These are phyloP conservation scores for Fusarium brevicatenulatum DNA, from an alignment of 2,329 filamentous ascomycete species.

Conservation along the genomic window DNA sequence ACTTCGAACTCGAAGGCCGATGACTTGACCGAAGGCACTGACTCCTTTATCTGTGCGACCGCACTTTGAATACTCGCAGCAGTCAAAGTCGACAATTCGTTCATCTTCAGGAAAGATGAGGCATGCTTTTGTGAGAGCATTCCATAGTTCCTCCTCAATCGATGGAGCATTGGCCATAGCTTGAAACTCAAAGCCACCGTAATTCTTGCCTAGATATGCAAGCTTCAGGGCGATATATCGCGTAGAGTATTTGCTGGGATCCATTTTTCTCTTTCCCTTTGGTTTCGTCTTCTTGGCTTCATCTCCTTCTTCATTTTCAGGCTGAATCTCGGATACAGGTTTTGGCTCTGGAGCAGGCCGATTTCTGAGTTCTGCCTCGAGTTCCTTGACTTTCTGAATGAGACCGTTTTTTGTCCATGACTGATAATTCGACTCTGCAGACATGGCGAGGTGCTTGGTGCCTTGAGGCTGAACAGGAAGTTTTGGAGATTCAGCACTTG, in stretches of 20 bases:
- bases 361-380: conserved; percentile 73
- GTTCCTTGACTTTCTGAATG: conserved; percentile 71
- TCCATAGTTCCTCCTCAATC: conserved; percentile 94
- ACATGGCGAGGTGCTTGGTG: conserved; percentile 45
- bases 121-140: conserved; percentile 82
- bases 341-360: conserved; percentile 48
- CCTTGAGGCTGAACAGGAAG: conserved; percentile 21
- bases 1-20: conserved; percentile 84
- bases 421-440: conserved; percentile 61
- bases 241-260: conserved; percentile 83
- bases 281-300: conserved; percentile 45
- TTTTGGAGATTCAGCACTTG: conserved; percentile 39
- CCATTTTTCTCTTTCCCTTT: conserved; percentile 68
- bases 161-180: conserved; percentile 77
- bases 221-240: conserved; percentile 91
- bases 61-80: conserved; percentile 93
- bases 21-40: conserved; percentile 95
- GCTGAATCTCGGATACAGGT: neutral
- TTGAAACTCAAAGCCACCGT: conserved; percentile 94
- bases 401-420: conserved; percentile 76
- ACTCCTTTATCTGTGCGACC: conserved; percentile 93
- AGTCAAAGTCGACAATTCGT: conserved; percentile 78
- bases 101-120: conserved; percentile 79
- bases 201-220: conserved; percentile 89
- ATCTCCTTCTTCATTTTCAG: conserved; percentile 3